Base-by-base conservation (phyloP, 345 rosid species). In the Euphorbia pulcherrima region DNA sequence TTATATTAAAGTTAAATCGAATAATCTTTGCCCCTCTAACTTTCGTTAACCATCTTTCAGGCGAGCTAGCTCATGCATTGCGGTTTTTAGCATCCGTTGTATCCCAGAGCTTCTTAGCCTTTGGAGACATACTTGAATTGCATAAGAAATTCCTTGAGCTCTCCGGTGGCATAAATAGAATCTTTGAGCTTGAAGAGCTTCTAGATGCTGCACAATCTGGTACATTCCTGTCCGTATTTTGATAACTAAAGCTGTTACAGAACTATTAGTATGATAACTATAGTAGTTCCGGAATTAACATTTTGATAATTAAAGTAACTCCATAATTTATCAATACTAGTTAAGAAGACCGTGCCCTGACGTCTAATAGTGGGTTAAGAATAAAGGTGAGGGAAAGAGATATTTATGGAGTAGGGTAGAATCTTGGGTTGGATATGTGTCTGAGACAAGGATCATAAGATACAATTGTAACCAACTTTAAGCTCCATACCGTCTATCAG, bases 91-190 rank as follows among this genome's bases (percentile, higher is more conserved):
- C 99, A 67, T 94, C 97, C 76, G 97, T 94, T 63, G 97, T 91
- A 41, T 94, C 99, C 74, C 97, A 91, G 74, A 94, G 99, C 89
- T 94, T 94, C 72, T 85, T 91, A 74, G 99, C 99, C 27, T 94
- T 94, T 72, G 99, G 97, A 23, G 97, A 91, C 77, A 94, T 94
- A 81, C 97, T 94, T 60, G 92, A 91, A 77, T 78, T 94, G 77
- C 89, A 94, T 65, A 84, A 89, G 81, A 94, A 91, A 80, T 91
- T 91, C 75, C 78, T 90, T 68, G 93, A 87, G 88, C 92, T 94
- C 75, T 89, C 97, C 60, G 99, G 97, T 37, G 79, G 97, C 72
- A 71, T 94, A 70, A 92, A 89, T 78, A 85, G 97, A 68, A 82
- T 90, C 61, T 94, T 88, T 62, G 99, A 94, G 85, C 97, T 92